phyloP scores from a whole-genome alignment of 2,329 filamentous ascomycete species.

The Colletotrichum chlorophyti region DNA sequence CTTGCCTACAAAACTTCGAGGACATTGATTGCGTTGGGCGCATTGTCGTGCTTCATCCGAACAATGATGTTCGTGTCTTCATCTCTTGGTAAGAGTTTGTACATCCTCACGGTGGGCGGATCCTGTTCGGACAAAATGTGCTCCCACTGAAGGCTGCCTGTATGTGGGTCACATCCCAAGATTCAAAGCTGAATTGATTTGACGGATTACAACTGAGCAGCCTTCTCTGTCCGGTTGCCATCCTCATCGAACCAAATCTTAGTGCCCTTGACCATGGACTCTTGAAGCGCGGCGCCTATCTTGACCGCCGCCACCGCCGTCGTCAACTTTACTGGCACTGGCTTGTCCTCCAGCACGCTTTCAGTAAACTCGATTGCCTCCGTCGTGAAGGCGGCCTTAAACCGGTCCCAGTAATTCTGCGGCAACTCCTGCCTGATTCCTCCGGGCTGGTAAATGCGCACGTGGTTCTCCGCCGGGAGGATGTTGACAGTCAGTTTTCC shows the following conservation, averaged over 20 bases:
- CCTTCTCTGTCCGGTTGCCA: conserved; percentile 8
- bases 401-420: conserved; percentile 66
- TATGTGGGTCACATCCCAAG: not conserved
- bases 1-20: too few relatives aligned
- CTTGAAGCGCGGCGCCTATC: conserved; percentile 67
- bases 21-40: too few relatives aligned
- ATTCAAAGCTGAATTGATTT: not conserved
- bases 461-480: conserved; percentile 60
- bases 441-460: conserved; percentile 58
- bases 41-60: too few relatives aligned
- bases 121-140: too few relatives aligned
- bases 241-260: conserved; percentile 66
- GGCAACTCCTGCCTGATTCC: conserved; percentile 68
- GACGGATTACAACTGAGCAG: not conserved
- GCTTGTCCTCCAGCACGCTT: conserved; percentile 60
- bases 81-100: too few relatives aligned
- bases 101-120: too few relatives aligned
- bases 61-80: too few relatives aligned
- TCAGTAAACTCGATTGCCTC: conserved; percentile 70
- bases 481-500: conserved; percentile 69
- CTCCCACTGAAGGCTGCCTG: not conserved
- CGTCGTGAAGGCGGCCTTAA: conserved; percentile 67
- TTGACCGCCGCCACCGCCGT: conserved; percentile 65
- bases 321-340: conserved; percentile 61
- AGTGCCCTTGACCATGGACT: conserved; percentile 58